Percentiles rank a stretch among this genome's conserved stretches.
Evolutionary conservation across 2,329 filamentous ascomycete genomes (phyloP).

Genomic region (Dactylonectria estremocensis): DNA sequence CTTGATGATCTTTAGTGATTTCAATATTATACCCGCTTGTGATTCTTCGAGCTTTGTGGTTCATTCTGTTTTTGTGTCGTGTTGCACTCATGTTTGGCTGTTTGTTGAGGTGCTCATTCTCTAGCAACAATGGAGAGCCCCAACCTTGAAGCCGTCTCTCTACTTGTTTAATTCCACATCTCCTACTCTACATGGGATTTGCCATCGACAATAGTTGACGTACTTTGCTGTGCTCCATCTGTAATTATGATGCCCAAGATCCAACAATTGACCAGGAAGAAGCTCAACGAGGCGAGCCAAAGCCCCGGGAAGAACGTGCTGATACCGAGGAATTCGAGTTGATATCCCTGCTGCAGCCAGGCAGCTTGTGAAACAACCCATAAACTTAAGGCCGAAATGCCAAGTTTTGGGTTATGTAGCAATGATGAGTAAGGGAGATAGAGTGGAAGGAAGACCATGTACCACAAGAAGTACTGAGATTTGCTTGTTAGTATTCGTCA

Average conservation of each 20-base stretch:
- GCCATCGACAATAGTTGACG: conserved; percentile 14
- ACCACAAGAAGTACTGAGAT: conserved; percentile 95
- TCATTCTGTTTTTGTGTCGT: no score
- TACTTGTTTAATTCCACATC: not conserved
- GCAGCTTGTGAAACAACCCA: conserved; percentile 85
- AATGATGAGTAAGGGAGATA: conserved; percentile 88
- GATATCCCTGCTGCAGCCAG: conserved; percentile 83
- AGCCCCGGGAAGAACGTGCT: conserved; percentile 91
- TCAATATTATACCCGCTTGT: conserved; percentile 33
- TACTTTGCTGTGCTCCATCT: conserved; percentile 64
- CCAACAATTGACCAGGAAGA: conserved; percentile 91
- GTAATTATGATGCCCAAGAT: conserved; percentile 85
- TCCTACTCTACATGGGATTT: conserved; percentile 46
- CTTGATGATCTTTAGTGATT: conserved; percentile 39
- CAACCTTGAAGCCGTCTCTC: not conserved
- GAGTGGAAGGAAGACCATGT: conserved; percentile 92
- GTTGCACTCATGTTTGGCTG: no score
- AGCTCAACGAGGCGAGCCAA: conserved; percentile 81
- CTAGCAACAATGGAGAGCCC: no score
- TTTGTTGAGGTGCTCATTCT: no score
- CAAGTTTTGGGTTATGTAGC: conserved; percentile 71
- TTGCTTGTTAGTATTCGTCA: conserved; percentile 27
- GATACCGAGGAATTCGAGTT: conserved; percentile 83
- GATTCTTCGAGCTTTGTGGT: conserved; percentile 6
- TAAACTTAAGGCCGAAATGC: conserved; percentile 74